phyloP scores from a whole-genome alignment of 2,329 filamentous ascomycete genomes.

The Penicillium nordicum region DNA sequence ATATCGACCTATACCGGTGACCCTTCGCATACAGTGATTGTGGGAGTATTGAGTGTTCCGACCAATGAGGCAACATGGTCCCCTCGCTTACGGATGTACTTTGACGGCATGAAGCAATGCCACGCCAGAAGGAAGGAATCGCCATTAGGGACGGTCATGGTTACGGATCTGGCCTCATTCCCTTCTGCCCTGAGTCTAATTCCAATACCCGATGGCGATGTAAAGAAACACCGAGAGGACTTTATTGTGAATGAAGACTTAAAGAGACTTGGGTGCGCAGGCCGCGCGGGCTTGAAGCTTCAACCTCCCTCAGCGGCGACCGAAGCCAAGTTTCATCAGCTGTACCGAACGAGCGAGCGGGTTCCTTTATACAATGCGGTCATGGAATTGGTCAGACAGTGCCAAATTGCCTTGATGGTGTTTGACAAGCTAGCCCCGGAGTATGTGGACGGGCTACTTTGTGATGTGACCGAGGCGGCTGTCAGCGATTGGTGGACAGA shows the following conservation, averaged over 20 bases:
- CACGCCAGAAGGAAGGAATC: conserved; percentile 83
- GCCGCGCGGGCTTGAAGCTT: conserved; percentile 79
- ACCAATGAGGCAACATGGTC: conserved; percentile 79
- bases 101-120: conserved; percentile 78
- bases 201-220: conserved; percentile 78
- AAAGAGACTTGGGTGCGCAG: conserved; percentile 88
- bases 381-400: conserved; percentile 83
- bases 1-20: conserved; percentile 94
- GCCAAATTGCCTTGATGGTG: conserved; percentile 80
- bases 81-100: conserved; percentile 72
- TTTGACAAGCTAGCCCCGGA: conserved; percentile 85
- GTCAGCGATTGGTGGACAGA: conserved; percentile 96
- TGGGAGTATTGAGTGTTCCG: conserved; percentile 77
- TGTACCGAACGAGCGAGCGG: conserved; percentile 83
- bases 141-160: conserved; percentile 77
- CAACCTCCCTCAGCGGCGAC: conserved; percentile 75
- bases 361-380: conserved; percentile 75
- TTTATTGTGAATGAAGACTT: conserved; percentile 95
- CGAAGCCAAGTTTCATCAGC: conserved; percentile 83
- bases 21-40: conserved; percentile 69
- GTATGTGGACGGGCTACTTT: conserved; percentile 88
- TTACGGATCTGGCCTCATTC: conserved; percentile 89
- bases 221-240: conserved; percentile 71
- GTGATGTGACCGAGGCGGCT: conserved; percentile 86
- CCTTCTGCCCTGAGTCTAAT: conserved; percentile 93